Evolutionary conservation across 805 yeast genomes (phyloP).

Genomic region (Suhomyces xylopsoci): DNA sequence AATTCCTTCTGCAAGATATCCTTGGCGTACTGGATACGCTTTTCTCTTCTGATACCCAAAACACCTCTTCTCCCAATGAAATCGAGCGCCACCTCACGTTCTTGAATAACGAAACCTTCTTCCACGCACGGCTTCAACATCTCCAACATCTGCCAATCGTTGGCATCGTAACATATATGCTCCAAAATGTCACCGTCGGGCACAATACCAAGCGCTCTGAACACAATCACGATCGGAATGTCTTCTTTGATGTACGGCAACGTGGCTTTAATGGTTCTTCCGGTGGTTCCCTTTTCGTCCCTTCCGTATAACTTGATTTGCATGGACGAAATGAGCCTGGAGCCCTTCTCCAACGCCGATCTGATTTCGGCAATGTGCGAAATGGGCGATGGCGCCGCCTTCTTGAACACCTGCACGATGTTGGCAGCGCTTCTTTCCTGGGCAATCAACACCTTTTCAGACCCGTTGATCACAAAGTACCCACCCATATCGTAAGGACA

Average conservation of each 20-base stretch:
- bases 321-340: constrained; percentile 88
- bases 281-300: constrained; percentile 63
- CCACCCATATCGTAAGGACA: constrained; percentile 99
- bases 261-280: constrained; percentile 90
- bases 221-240: constrained; percentile 93
- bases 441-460: constrained; percentile 96
- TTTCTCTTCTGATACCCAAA: constrained; percentile 91
- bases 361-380: constrained; percentile 96
- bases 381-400: constrained; percentile 95
- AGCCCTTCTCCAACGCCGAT: constrained; percentile 95
- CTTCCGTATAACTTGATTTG: constrained; percentile 90
- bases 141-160: constrained; percentile 99
- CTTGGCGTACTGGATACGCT: constrained; percentile 96
- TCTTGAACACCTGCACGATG: constrained; percentile 96
- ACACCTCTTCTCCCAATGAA: constrained; percentile 98
- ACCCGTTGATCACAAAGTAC: constrained; percentile 95
- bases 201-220: constrained; percentile 96
- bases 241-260: constrained; percentile 95
- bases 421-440: constrained; percentile 99
- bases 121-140: constrained; percentile 99
- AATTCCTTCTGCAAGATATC: constrained; percentile 95
- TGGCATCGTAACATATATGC: constrained; percentile 95
- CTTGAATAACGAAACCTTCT: constrained; percentile 97
- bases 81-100: constrained; percentile 96
- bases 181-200: constrained; percentile 99